Base-by-base conservation (phyloP, 1,284 basidiomycete species). In the Papiliotrema laurentii region DNA sequence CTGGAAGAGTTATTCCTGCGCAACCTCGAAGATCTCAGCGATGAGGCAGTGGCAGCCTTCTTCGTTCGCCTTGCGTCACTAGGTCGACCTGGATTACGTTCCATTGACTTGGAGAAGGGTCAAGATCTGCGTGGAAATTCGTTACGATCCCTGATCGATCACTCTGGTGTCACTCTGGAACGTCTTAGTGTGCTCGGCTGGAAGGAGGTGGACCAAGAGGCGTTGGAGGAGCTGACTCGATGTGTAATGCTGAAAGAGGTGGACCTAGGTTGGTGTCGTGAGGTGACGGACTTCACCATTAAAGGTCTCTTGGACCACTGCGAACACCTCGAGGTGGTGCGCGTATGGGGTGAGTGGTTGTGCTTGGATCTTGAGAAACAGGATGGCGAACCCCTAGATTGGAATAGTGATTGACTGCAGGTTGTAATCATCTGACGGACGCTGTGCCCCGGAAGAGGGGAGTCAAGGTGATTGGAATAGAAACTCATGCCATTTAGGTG, bases 261-360 rank as follows among this genome's bases (percentile, higher is more conserved):
- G 30, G 89, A 98, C 63, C 69, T 96, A 5, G 86, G 91, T 1
- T 98, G 89, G 80, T 93, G 92, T 57, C 76, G 94, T 36, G 79
- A 82, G 31, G 79, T 89, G 27, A 86, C 93, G 57, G 87, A 98
- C 69, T 90, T 85, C 62, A 77, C 87, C 2, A 72, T 97, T 53
- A 85, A 87, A 68, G 78, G 73, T 19, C 74, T 90, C 61, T 67
- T 90, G 55, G 82, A 86, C 14, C 76, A 75, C 0, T 76, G 76
- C 44, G 58, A 56, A 1, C 22, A 53, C 2, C 55, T 74, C 31
- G 51, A 69, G 47, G 33, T 50, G 11, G 45, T 75, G 25, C 54
- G 58, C 28, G 72, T 74, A 1, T 75, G 74, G 74, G 74, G 72
- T 72, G 52, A 61, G 69, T 64, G 2, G n/a, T 7, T 26, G 39